Evolutionary conservation across 768 basidiomycete species (phyloP).

Genomic region (Kwoniella dendrophila): DNA sequence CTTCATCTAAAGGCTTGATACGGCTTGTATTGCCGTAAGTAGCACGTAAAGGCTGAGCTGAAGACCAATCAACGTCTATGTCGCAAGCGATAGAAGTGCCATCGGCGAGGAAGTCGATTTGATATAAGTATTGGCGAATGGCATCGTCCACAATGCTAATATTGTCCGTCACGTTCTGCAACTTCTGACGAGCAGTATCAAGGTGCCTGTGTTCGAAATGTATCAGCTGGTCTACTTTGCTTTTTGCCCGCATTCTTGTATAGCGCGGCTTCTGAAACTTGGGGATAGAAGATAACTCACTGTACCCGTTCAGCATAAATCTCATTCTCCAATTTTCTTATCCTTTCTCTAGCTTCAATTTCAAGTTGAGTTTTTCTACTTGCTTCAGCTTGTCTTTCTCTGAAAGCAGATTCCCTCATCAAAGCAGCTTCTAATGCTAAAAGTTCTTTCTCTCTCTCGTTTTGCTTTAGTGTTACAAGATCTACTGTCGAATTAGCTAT

Average conservation of each 20-base stretch:
- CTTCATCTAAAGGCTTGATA: background rate
- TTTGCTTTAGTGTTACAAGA: constrained; percentile 8
- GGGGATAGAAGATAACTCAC: constrained; percentile 23
- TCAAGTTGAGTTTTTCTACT: constrained; percentile 25
- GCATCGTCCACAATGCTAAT: constrained; percentile 27
- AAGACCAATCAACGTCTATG: constrained; percentile 22
- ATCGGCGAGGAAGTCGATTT: constrained; percentile 28
- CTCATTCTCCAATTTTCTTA: constrained; percentile 29
- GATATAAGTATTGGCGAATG: constrained; percentile 31
- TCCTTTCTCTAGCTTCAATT: constrained; percentile 22
- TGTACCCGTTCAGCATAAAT: constrained; percentile 33
- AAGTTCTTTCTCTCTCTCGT: constrained; percentile 30
- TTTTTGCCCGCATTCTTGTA: background rate
- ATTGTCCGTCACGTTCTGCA: constrained; percentile 22
- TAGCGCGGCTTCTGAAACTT: background rate
- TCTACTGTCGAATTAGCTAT: background rate
- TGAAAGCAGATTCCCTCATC: constrained; percentile 32
- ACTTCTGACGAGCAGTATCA: constrained; percentile 13
- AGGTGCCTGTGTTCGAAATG: constrained; percentile 6
- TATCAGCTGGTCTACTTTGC: constrained; percentile 11
- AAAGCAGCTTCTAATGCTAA: constrained; percentile 29
- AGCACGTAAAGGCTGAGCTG: constrained; percentile 7
- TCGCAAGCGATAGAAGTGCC: constrained; percentile 23
- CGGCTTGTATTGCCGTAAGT: background rate
- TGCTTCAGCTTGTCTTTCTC: constrained; percentile 28